phyloP scores from a whole-genome alignment of 2,329 filamentous ascomycete species.

The Bertia moriformis region DNA sequence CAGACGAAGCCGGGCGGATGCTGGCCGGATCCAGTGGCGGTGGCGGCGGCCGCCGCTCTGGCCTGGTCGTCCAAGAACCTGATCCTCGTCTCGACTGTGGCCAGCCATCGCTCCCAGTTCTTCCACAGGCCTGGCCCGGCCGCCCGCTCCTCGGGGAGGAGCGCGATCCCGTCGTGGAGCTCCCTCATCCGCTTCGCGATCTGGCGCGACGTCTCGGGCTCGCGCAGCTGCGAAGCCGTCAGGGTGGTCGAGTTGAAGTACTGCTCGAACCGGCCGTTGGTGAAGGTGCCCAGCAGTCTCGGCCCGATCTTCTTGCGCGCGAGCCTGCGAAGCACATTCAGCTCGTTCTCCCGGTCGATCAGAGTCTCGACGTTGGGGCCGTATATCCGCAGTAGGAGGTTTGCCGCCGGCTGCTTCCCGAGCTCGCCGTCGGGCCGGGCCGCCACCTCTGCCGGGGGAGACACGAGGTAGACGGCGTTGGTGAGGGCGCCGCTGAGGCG shows the following conservation, averaged over 20 bases:
- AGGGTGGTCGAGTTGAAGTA: slow-evolving; percentile 77
- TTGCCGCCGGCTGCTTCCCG: slow-evolving; percentile 22
- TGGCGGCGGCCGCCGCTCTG: slow-evolving; percentile 5
- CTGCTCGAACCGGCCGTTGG: slow-evolving; percentile 90
- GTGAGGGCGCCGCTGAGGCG: slow-evolving; percentile 82
- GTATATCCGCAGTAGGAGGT: slow-evolving; percentile 80
- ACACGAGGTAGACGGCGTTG: slow-evolving; percentile 91
- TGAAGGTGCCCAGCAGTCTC: slow-evolving; percentile 77
- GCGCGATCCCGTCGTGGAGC: slow-evolving; percentile 80
- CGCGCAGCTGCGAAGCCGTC: slow-evolving; percentile 60
- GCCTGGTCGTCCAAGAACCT: slow-evolving; percentile 35
- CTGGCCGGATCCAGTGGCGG: slow-evolving; percentile 42
- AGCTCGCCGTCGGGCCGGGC: slow-evolving; percentile 13
- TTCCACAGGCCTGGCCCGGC: slow-evolving; percentile 72
- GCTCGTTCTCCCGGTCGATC: slow-evolving; percentile 82
- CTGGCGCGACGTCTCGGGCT: slow-evolving; percentile 71
- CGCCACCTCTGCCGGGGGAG: slow-evolving; percentile 54
- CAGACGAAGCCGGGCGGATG: too few species aligned
- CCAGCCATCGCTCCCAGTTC: slow-evolving; percentile 89
- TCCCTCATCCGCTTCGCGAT: slow-evolving; percentile 98
- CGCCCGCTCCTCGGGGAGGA: slow-evolving; percentile 64
- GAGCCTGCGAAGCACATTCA: slow-evolving; percentile 72
- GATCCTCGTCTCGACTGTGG: slow-evolving; percentile 45
- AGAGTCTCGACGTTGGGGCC: slow-evolving; percentile 89
- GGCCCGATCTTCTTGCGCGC: slow-evolving; percentile 89